Evolutionary conservation across 2,329 filamentous ascomycete genomes (phyloP).

Genomic region (Didymella pinodella): DNA sequence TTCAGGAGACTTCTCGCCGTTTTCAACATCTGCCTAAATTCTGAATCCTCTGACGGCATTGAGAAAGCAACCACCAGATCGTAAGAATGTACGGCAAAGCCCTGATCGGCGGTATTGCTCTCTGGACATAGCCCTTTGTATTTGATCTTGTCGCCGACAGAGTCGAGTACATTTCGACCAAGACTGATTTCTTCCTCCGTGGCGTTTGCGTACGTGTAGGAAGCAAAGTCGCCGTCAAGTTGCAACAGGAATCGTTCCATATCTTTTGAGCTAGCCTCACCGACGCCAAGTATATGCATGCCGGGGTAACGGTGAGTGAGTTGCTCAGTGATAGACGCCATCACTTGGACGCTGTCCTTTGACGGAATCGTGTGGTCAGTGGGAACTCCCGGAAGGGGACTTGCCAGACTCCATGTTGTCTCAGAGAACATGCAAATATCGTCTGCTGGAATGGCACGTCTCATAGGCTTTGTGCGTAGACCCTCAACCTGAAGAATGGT

Average conservation of each 20-base stretch:
- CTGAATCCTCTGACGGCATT: background rate
- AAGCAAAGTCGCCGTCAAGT: constrained; percentile 9
- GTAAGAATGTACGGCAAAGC: constrained; percentile 17
- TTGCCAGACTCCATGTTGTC: constrained; percentile 16
- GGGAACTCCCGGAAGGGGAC: background rate
- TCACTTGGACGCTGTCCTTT: background rate
- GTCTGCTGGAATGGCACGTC: background rate
- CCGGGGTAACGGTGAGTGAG: constrained; percentile 6
- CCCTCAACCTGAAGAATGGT: constrained; percentile 18
- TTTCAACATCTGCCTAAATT: background rate
- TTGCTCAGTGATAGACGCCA: background rate
- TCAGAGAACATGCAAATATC: constrained; percentile 22
- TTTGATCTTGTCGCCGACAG: constrained; percentile 10
- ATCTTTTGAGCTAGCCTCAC: constrained; percentile 8
- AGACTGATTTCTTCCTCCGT: constrained; percentile 7
- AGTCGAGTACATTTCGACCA: background rate
- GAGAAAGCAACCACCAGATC: constrained; percentile 30
- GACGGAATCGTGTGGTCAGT: too few relatives aligned
- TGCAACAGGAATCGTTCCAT: constrained; percentile 14
- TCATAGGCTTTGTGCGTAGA: constrained; percentile 12
- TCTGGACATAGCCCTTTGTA: constrained; percentile 23
- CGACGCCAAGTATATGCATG: constrained; percentile 17
- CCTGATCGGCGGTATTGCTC: constrained; percentile 20
- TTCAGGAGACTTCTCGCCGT: constrained; percentile 22
- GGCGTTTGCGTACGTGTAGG: constrained; percentile 31